phyloP scores from a whole-genome alignment of 768 basidiomycete species.

The Rhizopogon vesiculosus region DNA sequence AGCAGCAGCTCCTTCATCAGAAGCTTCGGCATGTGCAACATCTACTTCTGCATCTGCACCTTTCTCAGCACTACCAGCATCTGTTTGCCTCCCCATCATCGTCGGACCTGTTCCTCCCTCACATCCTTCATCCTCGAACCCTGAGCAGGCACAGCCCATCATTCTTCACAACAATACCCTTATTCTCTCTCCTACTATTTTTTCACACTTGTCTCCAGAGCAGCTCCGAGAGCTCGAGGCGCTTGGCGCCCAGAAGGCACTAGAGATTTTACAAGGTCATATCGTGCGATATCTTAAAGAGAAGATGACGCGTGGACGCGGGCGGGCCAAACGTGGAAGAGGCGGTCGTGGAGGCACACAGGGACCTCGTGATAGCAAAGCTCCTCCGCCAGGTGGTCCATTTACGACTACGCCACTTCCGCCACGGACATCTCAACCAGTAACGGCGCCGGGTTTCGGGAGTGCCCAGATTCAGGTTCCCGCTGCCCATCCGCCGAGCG shows the following conservation, averaged over 20 bases:
- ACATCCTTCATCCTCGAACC: constrained; percentile 40
- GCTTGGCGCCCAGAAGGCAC: constrained; percentile 77
- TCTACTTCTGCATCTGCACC: constrained; percentile 13
- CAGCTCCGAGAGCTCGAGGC: constrained; percentile 73
- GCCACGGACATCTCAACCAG: constrained; percentile 13
- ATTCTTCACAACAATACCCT: constrained; percentile 81
- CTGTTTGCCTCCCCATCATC: constrained; percentile 71
- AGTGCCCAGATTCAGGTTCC: not conserved
- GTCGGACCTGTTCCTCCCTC: constrained; percentile 67
- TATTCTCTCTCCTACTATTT: constrained; percentile 81
- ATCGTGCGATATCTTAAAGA: constrained; percentile 86
- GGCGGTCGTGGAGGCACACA: constrained; percentile 3
- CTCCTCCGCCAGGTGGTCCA: constrained; percentile 16
- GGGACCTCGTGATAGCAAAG: not conserved
- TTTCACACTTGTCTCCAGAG: constrained; percentile 68
- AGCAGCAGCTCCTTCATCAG: constrained; percentile 17
- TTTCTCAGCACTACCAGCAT: constrained; percentile 26
- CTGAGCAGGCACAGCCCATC: constrained; percentile 57
- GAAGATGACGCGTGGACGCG: constrained; percentile 34
- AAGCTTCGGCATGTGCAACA: constrained; percentile 10
- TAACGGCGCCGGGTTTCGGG: not conserved
- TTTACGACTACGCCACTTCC: constrained; percentile 45
- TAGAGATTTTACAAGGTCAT: constrained; percentile 77
- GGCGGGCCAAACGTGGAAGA: constrained; percentile 13
- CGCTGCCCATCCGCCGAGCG: constrained; percentile 1